These are phyloP conservation scores for Macrolepiota dolichaula DNA, from an alignment of 768 basidiomycete genomes.

Conservation along the genomic window DNA sequence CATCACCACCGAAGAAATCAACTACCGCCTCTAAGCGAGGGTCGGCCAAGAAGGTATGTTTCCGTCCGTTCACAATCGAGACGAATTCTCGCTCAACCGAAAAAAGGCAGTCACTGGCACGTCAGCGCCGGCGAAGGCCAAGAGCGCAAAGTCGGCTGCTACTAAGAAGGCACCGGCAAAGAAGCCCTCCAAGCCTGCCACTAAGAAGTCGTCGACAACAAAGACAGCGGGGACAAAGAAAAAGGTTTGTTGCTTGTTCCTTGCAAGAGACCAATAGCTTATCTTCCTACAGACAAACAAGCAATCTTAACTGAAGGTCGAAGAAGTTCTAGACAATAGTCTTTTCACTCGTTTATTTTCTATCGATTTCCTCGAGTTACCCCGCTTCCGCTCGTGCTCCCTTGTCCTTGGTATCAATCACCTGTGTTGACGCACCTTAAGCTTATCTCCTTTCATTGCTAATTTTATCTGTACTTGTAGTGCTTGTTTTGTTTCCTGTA, in stretches of 20 bases:
- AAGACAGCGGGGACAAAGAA: conserved; percentile 26
- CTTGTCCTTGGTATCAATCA: conserved; percentile 8
- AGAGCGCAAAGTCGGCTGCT: conserved; percentile 30
- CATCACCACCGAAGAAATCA: conserved; percentile 33
- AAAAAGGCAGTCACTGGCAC: conserved; percentile 38
- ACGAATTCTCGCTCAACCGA: not conserved
- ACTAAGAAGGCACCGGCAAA: conserved; percentile 36
- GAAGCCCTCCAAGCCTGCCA: conserved; percentile 29
- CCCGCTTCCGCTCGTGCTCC: not conserved
- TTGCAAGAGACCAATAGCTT: not conserved
- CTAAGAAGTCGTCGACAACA: conserved; percentile 22
- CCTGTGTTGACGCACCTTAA: conserved; percentile 7
- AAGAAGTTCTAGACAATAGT: not conserved
- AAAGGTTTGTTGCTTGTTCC: conserved; percentile 22
- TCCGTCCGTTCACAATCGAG: not conserved
- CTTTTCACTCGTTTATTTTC: not conserved
- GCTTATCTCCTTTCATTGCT: not conserved
- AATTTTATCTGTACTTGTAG: conserved; percentile 10
- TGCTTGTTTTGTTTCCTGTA: conserved; percentile 16
- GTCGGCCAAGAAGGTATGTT: conserved; percentile 38
- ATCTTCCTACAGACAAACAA: conserved; percentile 23
- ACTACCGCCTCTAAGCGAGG: conserved; percentile 31
- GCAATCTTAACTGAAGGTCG: conserved; percentile 7
- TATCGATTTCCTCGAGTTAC: not conserved
- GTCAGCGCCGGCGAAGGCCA: conserved; percentile 39